Conservation (phyloP, 257 asterid genomes). For the Ocimum tenuiflorum region DNA sequence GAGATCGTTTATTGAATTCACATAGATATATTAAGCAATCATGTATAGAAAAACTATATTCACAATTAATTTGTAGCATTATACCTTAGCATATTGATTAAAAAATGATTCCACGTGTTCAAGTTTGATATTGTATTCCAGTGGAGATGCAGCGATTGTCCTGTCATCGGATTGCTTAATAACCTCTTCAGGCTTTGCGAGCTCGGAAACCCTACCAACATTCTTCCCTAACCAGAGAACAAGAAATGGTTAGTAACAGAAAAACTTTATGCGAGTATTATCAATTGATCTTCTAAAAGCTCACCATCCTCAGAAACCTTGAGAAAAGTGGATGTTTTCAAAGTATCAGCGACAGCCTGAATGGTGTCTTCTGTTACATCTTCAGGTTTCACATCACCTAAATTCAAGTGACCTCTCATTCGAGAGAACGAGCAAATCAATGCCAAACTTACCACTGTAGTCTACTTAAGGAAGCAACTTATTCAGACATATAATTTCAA, state of each 20-base stretch:
- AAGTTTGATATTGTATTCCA: conserved; percentile 65
- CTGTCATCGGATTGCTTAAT: conserved; percentile 70
- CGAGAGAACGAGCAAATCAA: conserved; percentile 73
- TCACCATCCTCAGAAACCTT: conserved; percentile 87
- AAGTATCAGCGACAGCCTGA: conserved; percentile 65
- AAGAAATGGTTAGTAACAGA: conserved; percentile 4
- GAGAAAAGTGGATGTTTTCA: conserved; percentile 65
- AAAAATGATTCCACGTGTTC: conserved; percentile 81
- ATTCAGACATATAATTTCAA: not conserved
- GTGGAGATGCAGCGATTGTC: conserved; percentile 84
- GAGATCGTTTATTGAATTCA: not conserved
- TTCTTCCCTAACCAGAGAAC: conserved; percentile 39
- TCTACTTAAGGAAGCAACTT: conserved; percentile 45
- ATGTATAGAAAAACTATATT: too few relatives aligned
- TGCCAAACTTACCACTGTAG: conserved; percentile 75
- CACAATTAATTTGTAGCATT: not conserved
- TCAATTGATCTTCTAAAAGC: conserved; percentile 5
- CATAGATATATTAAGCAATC: not conserved
- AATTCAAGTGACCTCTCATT: conserved; percentile 67
- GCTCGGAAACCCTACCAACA: conserved; percentile 72
- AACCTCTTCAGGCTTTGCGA: conserved; percentile 71
- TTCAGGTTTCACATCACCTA: conserved; percentile 70
- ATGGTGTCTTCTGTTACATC: conserved; percentile 66
- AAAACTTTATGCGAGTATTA: not conserved
- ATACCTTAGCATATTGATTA: conserved; percentile 54